Base-by-base conservation (phyloP, 2,329 filamentous ascomycete genomes). In the Xylariaceae sp. region DNA sequence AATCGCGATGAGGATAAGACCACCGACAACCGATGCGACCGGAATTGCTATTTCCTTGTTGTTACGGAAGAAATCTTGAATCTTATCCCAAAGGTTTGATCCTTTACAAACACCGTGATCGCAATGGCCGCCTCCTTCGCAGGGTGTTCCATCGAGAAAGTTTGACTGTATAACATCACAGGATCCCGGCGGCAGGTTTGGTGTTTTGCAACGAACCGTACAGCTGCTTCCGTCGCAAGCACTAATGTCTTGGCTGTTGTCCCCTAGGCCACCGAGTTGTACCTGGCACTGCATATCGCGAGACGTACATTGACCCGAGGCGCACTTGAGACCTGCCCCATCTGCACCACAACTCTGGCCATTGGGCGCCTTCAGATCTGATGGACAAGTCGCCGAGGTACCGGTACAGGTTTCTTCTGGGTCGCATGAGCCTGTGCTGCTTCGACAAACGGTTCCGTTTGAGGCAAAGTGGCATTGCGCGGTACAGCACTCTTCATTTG, bases 271-370 rank as follows among this genome's bases (percentile, higher is more conserved):
- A 42, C 91, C 92, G 80, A 96, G 89, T 52, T 95, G 80, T 9
- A 86, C 88, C 73, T 88, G 87, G 78, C 94, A 99, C 76, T 99
- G 94, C 70, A 87, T 82, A 73, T 97, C 86, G 64, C 94, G 87
- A 56, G 89, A 94, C 2, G 94, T 99, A 74, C 94, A 99, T 75
- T 97, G 93, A 10, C 94, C 94, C 51, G 89, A 92, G 35, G 94
- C 91, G 72, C 94, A 99, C 37, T 83, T 76, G 37, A 97, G 81
- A 1, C 83, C 83, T 1, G 72, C 67, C 11, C 87, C 87, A 47
- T 75, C 70, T 54, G 78, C 76, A 39, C 90, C 91, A 71, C 94
- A 99, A 15, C 76, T 75, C 3, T 83, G 78, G 63, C 86, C 94
- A 72, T 97, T 87, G 0, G 83, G 76, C 53, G 85, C 79, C 65